Evolutionary conservation across 768 basidiomycete species (phyloP), one percentile per base, ranked within the genome.

Genomic region (Porphyrellus cyaneotinctus): DNA sequence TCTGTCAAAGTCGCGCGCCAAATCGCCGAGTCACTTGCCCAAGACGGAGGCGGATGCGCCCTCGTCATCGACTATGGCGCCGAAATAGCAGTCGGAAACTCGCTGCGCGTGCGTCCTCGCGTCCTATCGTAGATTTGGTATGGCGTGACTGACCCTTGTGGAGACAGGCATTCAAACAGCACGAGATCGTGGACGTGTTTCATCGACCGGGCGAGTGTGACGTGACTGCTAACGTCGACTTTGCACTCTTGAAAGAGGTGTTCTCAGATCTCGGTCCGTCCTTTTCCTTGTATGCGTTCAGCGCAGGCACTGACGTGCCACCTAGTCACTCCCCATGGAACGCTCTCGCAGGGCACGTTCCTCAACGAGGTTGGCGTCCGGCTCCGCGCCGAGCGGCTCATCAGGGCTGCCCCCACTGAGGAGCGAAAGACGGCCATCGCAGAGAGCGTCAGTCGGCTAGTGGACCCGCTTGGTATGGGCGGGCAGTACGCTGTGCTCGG

Each of bases 161-260:
- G 8, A 41, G 26, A 10, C 54, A 97, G 95, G 97, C 88, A 0
- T 97, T 99, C 78, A 87, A 86, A 68, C 75, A 83, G 20, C 97
- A 98, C 65, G 78, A 84, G 52, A 82, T 92, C 14, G 87, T 90
- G 2, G 87, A 95, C 65, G 76, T 90, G 4, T 95, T 98, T 64
- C 77, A 87, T 47, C 73, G 77, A 11, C 94, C 95, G 0, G 97
- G 97, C 17, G 78, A 88, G 37, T 87, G 89, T 37, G 97, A 99
- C 68, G 72, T 98, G 43, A 99, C 97, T 0, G 85, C 88, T n/a
- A 97, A 98, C 63, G 95, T 99, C 43, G 95, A 99, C 71, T 98
- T 98, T 70, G 81, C 84, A 0, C 91, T 89, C 66, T 75, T 98
- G 42, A 78, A 79, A 63, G 92, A 97, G 71, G 84, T 90, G 0